These are phyloP conservation scores for Digitaria exilis DNA, from an alignment of 202 grass and related monocot species.

Conservation along the genomic window DNA sequence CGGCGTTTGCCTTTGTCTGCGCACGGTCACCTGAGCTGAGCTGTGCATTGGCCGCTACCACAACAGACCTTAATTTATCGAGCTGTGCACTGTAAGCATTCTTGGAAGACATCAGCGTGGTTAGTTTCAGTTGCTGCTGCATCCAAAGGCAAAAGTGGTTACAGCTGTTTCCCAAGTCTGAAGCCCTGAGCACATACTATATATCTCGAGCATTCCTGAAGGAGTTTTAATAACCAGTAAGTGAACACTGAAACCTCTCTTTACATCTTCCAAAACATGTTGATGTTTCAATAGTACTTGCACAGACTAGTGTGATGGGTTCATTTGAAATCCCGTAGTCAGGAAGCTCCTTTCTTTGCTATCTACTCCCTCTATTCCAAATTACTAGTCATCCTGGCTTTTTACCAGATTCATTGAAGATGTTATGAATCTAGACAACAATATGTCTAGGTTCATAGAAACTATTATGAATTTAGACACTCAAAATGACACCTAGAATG, in stretches of 20 bases:
- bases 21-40: neutral
- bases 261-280: neutral
- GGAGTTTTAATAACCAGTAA: neutral
- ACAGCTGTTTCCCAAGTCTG: neutral
- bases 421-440: too few species aligned
- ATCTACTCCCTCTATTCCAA: neutral
- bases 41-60: neutral
- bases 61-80: neutral
- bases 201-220: neutral
- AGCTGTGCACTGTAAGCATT: neutral
- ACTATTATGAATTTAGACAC: too few species aligned
- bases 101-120: neutral
- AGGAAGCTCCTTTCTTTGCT: neutral
- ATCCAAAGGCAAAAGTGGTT: neutral
- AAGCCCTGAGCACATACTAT: neutral
- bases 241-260: neutral
- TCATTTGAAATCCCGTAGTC: neutral
- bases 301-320: neutral
- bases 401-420: too few species aligned
- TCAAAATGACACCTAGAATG: too few species aligned
- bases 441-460: too few species aligned
- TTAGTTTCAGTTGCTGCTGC: neutral
- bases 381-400: too few species aligned
- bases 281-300: neutral
- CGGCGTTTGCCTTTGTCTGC: neutral